Percentiles rank a stretch among this genome's conserved stretches.
Conservation (phyloP, 371 early-diverging fungal species). For the Mucor circinelloides region DNA sequence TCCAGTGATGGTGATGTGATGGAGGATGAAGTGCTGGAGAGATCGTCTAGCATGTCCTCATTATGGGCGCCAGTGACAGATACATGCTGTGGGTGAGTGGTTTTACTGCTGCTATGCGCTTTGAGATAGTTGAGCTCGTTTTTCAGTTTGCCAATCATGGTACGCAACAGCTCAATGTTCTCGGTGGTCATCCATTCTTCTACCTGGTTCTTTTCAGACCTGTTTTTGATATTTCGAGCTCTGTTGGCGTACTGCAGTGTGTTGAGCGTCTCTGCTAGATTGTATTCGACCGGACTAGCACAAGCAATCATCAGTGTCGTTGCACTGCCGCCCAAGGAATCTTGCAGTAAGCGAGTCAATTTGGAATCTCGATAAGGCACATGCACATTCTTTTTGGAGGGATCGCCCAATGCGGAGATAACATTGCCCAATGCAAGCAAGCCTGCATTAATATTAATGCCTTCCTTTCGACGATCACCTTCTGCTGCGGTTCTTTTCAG, state of each 20-base stretch:
- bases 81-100: background rate
- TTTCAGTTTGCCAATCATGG: conserved; percentile 58
- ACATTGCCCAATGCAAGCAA: conserved; percentile 98
- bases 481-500: conserved; percentile 94
- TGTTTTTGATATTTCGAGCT: conserved; percentile 86
- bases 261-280: conserved; percentile 88
- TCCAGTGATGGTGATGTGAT: conserved; percentile 15
- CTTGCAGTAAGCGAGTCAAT: conserved; percentile 95
- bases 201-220: conserved; percentile 67
- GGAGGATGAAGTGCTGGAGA: background rate
- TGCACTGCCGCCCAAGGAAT: conserved; percentile 94
- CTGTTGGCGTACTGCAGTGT: conserved; percentile 93
- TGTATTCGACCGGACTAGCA: conserved; percentile 78
- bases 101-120: background rate
- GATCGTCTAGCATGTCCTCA: conserved; percentile 9
- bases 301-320: conserved; percentile 95
- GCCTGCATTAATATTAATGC: conserved; percentile 98
- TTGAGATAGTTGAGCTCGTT: conserved; percentile 53
- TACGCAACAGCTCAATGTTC: conserved; percentile 59
- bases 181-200: conserved; percentile 71
- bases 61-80: background rate
- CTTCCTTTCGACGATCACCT: conserved; percentile 96
- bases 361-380: conserved; percentile 99
- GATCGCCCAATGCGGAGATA: conserved; percentile 96
- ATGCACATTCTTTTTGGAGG: conserved; percentile 61